Evolutionary conservation across 2,329 filamentous ascomycete genomes (phyloP), one percentile per base, ranked within the genome.

Genomic region (Fusarium buxicola): DNA sequence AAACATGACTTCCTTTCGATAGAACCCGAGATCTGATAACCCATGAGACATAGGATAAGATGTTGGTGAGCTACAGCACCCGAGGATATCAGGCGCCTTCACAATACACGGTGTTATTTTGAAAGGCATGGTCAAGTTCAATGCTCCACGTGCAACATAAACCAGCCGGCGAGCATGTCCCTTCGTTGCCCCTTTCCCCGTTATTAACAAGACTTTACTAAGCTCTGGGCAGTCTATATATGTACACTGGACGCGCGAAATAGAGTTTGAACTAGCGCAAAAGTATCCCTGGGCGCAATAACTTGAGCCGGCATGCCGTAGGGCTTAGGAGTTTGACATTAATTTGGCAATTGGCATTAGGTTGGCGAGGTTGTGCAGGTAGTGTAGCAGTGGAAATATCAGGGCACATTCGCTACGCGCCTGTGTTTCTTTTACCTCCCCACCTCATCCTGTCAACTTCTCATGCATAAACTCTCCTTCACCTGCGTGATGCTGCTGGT

Each of bases 281-380:
- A 32, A 24, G 28, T 15, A 30, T 18, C 18, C 27, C 34, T 36
- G 34, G 32, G n/a, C 18, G 30, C 59, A 15, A 31, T 54, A 60
- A 59, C 46, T 58, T 54, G 46, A 59, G 16, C 5, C 38, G 27
- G 36, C 50, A 50, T 43, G 43, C 45, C 61, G 38, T 60, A 60
- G 50, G 58, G 58, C 58, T 60, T 60, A 60, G 59, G 39, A 63
- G 44, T 40, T 55, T 18, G 4, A 6, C 21, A 21, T 21, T 21
- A 21, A 21, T 21, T 21, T 21, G 21, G n/a, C n/a, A n/a, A n/a
- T 55, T 18, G 4, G 21, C 21, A 21, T 21, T 21, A 21, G 6
- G 4, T 21, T 21, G 21, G 21, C 21, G 21, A 21, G 21, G 21
- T 21, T 21, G 21, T 21, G n/a, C n/a, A n/a, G n/a, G n/a, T n/a